These are phyloP conservation scores for Lactuca saligna DNA, from an alignment of 129 eudicot species.

Conservation along the genomic window DNA sequence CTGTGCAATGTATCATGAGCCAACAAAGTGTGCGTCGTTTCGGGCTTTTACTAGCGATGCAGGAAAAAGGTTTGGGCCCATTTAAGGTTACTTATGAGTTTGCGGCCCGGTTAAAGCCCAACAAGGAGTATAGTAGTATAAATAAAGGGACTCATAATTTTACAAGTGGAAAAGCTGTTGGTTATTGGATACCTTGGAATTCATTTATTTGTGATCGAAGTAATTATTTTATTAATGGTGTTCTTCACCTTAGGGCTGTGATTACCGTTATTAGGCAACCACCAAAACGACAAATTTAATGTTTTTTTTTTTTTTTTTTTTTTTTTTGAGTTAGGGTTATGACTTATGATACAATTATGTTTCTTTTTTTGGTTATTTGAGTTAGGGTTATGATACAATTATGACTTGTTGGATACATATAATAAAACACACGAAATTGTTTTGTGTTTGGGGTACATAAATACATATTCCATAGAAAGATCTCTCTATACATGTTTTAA, in stretches of 20 bases:
- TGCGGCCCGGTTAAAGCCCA: slow-evolving; percentile 58
- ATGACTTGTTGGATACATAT: background rate
- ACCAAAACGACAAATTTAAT: slow-evolving; percentile 24
- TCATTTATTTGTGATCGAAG: slow-evolving; percentile 64
- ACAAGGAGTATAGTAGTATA: slow-evolving; percentile 51
- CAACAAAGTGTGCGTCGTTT: slow-evolving; percentile 64
- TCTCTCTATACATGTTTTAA: slow-evolving; percentile 18
- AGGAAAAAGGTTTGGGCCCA: slow-evolving; percentile 56
- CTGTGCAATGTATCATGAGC: slow-evolving; percentile 81
- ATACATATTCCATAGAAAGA: slow-evolving; percentile 10
- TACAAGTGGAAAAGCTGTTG: slow-evolving; percentile 84
- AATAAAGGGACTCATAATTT: slow-evolving; percentile 60
- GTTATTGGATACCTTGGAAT: slow-evolving; percentile 62
- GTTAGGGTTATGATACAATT: background rate
- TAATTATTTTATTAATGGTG: slow-evolving; percentile 58
- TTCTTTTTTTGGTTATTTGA: no score
- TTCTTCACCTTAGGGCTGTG: slow-evolving; percentile 69
- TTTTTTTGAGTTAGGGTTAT: no score
- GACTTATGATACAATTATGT: no score
- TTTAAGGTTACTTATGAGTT: slow-evolving; percentile 81
- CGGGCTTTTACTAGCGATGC: slow-evolving; percentile 87
- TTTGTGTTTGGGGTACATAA: slow-evolving; percentile 13
- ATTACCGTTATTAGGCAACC: slow-evolving; percentile 41
- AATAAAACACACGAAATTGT: background rate
- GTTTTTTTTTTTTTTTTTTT: no score